Evolutionary conservation across 1,284 basidiomycete species (phyloP).

Genomic region (Cerioporus squamosus): DNA sequence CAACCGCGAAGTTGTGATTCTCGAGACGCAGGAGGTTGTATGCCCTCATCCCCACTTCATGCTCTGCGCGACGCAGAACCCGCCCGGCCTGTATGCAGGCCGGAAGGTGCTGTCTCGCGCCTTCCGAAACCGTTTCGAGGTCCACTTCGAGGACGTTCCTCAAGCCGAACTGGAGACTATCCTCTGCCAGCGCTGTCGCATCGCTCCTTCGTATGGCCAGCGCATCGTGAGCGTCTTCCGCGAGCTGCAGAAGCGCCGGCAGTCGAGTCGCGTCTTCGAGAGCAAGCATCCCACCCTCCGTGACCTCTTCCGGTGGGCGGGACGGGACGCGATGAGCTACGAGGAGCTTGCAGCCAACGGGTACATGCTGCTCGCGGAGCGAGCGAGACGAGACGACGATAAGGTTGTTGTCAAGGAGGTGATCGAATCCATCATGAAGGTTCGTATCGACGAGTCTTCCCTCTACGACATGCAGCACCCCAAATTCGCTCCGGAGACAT

Average conservation of each 20-base stretch:
- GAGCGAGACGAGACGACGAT: slow-evolving; percentile 86
- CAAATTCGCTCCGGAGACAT: slow-evolving; percentile 45
- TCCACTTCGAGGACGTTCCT: slow-evolving; percentile 98
- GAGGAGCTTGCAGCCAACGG: slow-evolving; percentile 96
- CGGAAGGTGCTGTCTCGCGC: slow-evolving; percentile 95
- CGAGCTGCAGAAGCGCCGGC: slow-evolving; percentile 92
- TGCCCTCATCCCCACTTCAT: slow-evolving; percentile 96
- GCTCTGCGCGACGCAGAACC: slow-evolving; percentile 99
- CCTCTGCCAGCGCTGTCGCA: slow-evolving; percentile 85
- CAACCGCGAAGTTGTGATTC: slow-evolving; percentile 95
- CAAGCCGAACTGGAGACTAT: slow-evolving; percentile 94
- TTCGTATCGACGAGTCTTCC: slow-evolving; percentile 74
- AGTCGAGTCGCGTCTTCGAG: slow-evolving; percentile 93
- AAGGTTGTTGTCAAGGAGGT: slow-evolving; percentile 90
- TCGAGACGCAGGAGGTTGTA: slow-evolving; percentile 96
- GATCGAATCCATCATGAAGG: slow-evolving; percentile 90
- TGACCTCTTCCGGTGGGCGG: slow-evolving; percentile 98
- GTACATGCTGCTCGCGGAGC: slow-evolving; percentile 97
- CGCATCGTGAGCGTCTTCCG: slow-evolving; percentile 93
- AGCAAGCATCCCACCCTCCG: slow-evolving; percentile 97
- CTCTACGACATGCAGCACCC: slow-evolving; percentile 71
- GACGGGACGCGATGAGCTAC: slow-evolving; percentile 86
- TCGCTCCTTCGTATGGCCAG: slow-evolving; percentile 91
- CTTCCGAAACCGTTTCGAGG: slow-evolving; percentile 98
- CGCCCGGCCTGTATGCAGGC: slow-evolving; percentile 96